These are phyloP conservation scores for Sarcomyxa edulis DNA, from an alignment of 768 basidiomycete species.

Conservation along the genomic window DNA sequence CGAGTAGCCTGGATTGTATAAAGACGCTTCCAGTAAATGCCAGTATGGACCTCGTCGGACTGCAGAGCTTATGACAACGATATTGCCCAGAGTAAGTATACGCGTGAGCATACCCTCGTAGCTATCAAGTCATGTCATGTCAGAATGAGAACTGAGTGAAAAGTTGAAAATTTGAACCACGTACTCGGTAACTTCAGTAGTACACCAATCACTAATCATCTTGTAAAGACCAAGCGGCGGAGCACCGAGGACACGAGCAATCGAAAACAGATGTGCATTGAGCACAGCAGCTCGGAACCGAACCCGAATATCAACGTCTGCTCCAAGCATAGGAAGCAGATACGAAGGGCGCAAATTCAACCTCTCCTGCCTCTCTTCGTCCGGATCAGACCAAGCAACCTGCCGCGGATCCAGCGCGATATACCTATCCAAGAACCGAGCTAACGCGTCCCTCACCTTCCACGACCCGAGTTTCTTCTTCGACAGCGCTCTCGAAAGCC, in stretches of 20 bases:
- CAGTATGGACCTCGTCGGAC: constrained; percentile 82
- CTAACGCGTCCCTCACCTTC: constrained; percentile 59
- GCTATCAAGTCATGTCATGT: constrained; percentile 26
- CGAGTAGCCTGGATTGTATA: constrained; percentile 31
- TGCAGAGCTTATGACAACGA: constrained; percentile 72
- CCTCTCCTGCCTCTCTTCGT: constrained; percentile 24
- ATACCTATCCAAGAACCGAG: constrained; percentile 63
- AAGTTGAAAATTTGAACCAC: constrained; percentile 16
- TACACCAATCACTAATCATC: constrained; percentile 38
- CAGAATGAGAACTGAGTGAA: constrained; percentile 3
- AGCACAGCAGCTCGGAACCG: constrained; percentile 68
- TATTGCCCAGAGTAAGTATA: constrained; percentile 65
- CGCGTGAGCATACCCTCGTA: constrained; percentile 75
- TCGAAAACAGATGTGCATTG: constrained; percentile 53
- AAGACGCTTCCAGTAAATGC: constrained; percentile 75
- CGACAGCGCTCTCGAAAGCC: constrained; percentile 43
- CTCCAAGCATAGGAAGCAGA: constrained; percentile 47
- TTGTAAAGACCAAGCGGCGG: constrained; percentile 38
- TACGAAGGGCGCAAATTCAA: constrained; percentile 29
- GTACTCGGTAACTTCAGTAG: constrained; percentile 43
- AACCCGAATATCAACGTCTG: constrained; percentile 80
- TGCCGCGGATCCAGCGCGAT: constrained; percentile 53
- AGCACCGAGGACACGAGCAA: constrained; percentile 29
- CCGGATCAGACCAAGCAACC: constrained; percentile 35
- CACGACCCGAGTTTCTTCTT: constrained; percentile 49